phyloP scores from a whole-genome alignment of 345 rosid genomes.

The Dipteronia sinensis region DNA sequence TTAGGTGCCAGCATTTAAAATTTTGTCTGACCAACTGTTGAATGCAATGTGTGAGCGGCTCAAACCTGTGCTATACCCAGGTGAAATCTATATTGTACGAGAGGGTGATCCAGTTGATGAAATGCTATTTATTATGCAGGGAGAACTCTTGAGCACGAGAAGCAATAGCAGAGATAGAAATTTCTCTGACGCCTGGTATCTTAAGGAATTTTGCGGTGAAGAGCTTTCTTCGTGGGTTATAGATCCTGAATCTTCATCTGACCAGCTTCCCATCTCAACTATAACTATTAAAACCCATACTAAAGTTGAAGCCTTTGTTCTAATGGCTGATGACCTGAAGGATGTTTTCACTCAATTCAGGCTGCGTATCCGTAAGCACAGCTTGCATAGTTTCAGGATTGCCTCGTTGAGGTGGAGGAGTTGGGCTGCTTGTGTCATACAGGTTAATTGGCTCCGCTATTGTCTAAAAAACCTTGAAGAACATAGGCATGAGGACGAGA shows the following conservation, averaged over 20 bases:
- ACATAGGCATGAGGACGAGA: too few relatives aligned
- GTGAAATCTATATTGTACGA: neutral
- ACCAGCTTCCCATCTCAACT: neutral
- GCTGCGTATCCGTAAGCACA: neutral
- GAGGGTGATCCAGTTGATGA: neutral
- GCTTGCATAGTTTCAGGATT: slow-evolving; percentile 28
- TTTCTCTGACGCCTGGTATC: neutral
- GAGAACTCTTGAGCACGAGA: neutral
- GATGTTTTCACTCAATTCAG: neutral
- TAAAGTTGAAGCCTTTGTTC: neutral
- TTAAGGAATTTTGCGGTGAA: neutral
- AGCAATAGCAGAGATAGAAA: neutral
- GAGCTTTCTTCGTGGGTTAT: neutral
- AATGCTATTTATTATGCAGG: neutral
- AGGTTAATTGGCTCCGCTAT: neutral
- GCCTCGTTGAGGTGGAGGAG: slow-evolving; percentile 48
- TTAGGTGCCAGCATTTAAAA: neutral
- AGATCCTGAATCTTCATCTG: neutral
- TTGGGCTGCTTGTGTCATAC: slow-evolving; percentile 4
- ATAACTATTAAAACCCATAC: neutral
- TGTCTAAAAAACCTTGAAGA: neutral
- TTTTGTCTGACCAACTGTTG: neutral
- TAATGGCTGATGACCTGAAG: neutral
- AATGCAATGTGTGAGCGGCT: neutral
- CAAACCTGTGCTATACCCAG: neutral